phyloP scores from a whole-genome alignment of 1,284 basidiomycete genomes.

The Albatrellus sp. region DNA sequence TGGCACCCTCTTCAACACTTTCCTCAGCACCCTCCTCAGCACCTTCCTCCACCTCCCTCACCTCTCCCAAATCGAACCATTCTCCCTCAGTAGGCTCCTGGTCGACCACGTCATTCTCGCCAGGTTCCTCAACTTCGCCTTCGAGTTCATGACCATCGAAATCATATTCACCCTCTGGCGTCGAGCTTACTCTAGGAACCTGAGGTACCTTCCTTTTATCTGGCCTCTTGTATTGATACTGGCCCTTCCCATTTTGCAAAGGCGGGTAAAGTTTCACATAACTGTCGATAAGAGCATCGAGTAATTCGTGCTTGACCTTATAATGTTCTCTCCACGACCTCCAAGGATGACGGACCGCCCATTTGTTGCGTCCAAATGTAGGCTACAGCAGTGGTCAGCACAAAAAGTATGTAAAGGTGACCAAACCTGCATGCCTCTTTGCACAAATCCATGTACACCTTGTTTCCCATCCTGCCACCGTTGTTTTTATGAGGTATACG shows the following conservation, averaged over 20 bases:
- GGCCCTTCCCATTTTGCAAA: not conserved
- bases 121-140: not conserved
- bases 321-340: slow-evolving; percentile 70
- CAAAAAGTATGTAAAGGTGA: not conserved
- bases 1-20: too few relatives aligned
- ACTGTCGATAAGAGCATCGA: slow-evolving; percentile 42
- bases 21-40: not conserved
- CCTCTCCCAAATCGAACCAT: not conserved
- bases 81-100: not conserved
- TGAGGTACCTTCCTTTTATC: not conserved
- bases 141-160: not conserved
- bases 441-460: not conserved
- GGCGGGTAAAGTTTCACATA: slow-evolving; percentile 33
- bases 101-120: not conserved
- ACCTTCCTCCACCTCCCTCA: not conserved
- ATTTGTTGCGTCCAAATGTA: slow-evolving; percentile 15
- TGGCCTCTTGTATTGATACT: not conserved
- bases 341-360: slow-evolving; percentile 63
- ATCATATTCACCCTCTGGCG: not conserved
- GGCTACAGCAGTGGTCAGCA: not conserved
- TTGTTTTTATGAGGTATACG: not conserved
- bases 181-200: not conserved
- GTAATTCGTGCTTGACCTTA: slow-evolving; percentile 45
- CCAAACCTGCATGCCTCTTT: not conserved
- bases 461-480: slow-evolving; percentile 2